Base-by-base conservation (phyloP, 2,329 filamentous ascomycete species). In the Hansfordia pulvinata region DNA sequence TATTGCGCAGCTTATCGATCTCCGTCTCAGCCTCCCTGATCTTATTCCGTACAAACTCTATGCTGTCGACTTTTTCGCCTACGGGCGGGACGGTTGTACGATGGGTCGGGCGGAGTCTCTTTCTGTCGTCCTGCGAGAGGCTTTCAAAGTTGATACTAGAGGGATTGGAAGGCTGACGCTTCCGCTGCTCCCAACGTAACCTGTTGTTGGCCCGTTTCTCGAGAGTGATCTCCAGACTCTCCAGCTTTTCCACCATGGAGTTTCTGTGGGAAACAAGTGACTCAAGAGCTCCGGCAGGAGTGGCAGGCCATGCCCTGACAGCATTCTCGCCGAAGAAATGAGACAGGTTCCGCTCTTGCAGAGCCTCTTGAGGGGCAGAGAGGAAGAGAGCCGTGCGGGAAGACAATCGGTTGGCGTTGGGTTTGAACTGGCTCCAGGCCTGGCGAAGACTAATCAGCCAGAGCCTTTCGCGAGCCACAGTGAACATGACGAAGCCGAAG, bases 401-500 rank as follows among this genome's bases (percentile, higher is more conserved):
- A 0, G 88, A 94, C 21, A 96, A 73, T 11, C 86, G 78, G 38
- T 76, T 78, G 16, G 84, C 70, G 44, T 93, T 88, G 26, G 80
- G 62, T 1, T 82, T 84, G 3, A 84, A 82, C 30, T 93, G 64
- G n/a, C 86, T 71, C 56, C 92, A 96, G 1, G 88, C 88, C 55
- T 96, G 90, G 36, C 88, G 81, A 27, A 96, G 56, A 42, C 93
- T 93, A 58, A 94, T 82, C 52, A 85, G 93, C 65, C 78, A 96
- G 41, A 98, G 77, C 46, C 76, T 76, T 53, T 98, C 90, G 34
- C 90, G 74, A 17, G 83, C 83, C 29, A 98, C 73, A 43, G 84
- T 82, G 53, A 84, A 88, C 52, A 94, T 76, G 32, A 98, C 65
- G 49, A 96, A 94, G 30, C 71, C 64, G 41, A 93, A 84, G 47